A percentile compares a stretch with the other conserved stretches of the same genome.
Conservation (phyloP, 768 basidiomycete genomes). For the Dendrothele bispora region DNA sequence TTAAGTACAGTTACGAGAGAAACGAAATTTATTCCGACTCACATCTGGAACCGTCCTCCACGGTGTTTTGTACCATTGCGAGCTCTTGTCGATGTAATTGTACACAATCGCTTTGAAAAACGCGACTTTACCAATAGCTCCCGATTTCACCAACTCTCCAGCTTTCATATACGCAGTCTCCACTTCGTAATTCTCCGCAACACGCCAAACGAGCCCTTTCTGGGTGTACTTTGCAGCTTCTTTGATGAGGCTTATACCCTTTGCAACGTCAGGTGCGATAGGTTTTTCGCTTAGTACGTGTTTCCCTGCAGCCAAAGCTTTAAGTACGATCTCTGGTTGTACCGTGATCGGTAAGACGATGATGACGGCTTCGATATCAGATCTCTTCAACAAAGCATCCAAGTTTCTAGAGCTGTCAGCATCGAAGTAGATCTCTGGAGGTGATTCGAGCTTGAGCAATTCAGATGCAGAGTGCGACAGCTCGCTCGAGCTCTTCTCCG, state of each 20-base stretch:
- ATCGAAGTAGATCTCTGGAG: slow-evolving; percentile 60
- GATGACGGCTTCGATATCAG: slow-evolving; percentile 73
- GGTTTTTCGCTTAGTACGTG: slow-evolving; percentile 92
- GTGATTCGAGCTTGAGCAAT: slow-evolving; percentile 36
- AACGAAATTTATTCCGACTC: slow-evolving; percentile 24
- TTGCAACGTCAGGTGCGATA: slow-evolving; percentile 66
- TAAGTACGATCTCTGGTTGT: slow-evolving; percentile 68
- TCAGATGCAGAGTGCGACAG: slow-evolving; percentile 47
- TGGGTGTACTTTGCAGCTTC: slow-evolving; percentile 63
- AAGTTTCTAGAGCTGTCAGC: slow-evolving; percentile 43
- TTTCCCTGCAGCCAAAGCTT: slow-evolving; percentile 72
- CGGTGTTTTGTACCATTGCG: slow-evolving; percentile 78
- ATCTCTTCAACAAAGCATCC: slow-evolving; percentile 63
- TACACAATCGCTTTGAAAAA: slow-evolving; percentile 62
- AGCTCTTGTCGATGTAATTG: slow-evolving; percentile 56
- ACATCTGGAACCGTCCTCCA: slow-evolving; percentile 86
- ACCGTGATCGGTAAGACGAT: slow-evolving; percentile 75
- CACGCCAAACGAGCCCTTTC: slow-evolving; percentile 74
- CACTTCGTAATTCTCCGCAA: slow-evolving; percentile 77
- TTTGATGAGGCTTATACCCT: slow-evolving; percentile 63
- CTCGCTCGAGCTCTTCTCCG: slow-evolving; percentile 55
- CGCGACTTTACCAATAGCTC: slow-evolving; percentile 70
- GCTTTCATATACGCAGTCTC: slow-evolving; percentile 58
- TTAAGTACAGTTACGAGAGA: too few relatives aligned
- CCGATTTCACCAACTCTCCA: slow-evolving; percentile 47